These are phyloP conservation scores for Aspergillus sp. DNA, from an alignment of 2,329 filamentous ascomycete genomes.

Conservation along the genomic window DNA sequence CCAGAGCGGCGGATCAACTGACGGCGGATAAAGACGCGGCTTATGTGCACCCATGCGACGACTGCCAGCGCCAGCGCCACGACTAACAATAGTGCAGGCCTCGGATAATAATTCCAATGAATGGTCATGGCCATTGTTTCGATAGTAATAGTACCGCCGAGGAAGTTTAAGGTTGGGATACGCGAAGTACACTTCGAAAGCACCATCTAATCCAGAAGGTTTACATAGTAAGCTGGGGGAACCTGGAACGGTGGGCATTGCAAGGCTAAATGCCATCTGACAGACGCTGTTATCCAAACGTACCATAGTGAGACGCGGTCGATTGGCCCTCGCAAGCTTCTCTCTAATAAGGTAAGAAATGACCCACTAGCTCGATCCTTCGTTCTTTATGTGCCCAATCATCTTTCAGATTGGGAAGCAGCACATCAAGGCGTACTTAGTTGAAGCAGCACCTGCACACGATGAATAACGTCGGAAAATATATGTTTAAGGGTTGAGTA, in stretches of 20 bases:
- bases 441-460: not conserved
- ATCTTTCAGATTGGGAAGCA: not conserved
- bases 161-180: too few relatives aligned
- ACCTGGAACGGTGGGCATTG: too few relatives aligned
- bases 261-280: too few relatives aligned
- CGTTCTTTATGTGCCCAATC: not conserved
- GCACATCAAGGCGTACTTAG: not conserved
- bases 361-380: not conserved
- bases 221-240: too few relatives aligned
- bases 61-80: not conserved
- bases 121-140: too few relatives aligned
- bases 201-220: too few relatives aligned
- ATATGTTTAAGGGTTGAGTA: not conserved
- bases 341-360: not conserved
- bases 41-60: not conserved
- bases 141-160: too few relatives aligned
- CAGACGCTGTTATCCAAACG: too few relatives aligned
- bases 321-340: not conserved
- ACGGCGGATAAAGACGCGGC: not conserved
- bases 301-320: not conserved
- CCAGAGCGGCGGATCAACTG: constrained; percentile 12
- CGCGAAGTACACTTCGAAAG: too few relatives aligned
- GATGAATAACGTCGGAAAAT: not conserved
- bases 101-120: too few relatives aligned
- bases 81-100: too few relatives aligned